phyloP scores from a whole-genome alignment of 495 filamentous ascomycete species.

The Xylaria cubensis region DNA sequence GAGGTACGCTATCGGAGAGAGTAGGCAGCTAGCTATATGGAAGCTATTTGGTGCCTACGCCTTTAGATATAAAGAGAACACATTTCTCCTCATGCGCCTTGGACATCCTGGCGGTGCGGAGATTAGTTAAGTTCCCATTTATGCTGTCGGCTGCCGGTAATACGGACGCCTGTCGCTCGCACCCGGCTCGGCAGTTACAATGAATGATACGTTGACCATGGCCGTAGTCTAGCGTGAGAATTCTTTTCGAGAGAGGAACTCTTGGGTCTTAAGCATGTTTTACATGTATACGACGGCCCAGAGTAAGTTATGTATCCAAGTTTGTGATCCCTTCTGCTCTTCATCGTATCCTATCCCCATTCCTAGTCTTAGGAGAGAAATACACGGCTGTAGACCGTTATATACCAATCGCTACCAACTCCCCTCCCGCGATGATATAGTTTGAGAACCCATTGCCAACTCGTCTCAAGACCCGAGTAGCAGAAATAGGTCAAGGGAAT shows the following conservation, averaged over 20 bases:
- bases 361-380: background rate
- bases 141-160: conserved; percentile 25
- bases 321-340: background rate
- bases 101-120: conserved; percentile 14
- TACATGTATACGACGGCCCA: background rate
- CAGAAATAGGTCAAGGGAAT: background rate
- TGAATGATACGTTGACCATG: conserved; percentile 5
- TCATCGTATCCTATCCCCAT: background rate
- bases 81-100: conserved; percentile 14
- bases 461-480: background rate
- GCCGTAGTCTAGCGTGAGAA: background rate
- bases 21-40: background rate
- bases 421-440: background rate
- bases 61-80: conserved; percentile 3
- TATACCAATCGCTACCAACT: background rate
- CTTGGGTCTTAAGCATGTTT: background rate
- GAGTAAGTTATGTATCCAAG: background rate
- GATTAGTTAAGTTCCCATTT: background rate
- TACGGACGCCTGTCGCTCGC: background rate
- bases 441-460: background rate
- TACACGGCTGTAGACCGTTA: background rate
- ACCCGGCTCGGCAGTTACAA: conserved; percentile 19
- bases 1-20: background rate
- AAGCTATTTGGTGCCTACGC: background rate
- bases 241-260: background rate